Evolutionary conservation across 176 grass and related monocot genomes (phyloP).

Genomic region (Oryza nivara): DNA sequence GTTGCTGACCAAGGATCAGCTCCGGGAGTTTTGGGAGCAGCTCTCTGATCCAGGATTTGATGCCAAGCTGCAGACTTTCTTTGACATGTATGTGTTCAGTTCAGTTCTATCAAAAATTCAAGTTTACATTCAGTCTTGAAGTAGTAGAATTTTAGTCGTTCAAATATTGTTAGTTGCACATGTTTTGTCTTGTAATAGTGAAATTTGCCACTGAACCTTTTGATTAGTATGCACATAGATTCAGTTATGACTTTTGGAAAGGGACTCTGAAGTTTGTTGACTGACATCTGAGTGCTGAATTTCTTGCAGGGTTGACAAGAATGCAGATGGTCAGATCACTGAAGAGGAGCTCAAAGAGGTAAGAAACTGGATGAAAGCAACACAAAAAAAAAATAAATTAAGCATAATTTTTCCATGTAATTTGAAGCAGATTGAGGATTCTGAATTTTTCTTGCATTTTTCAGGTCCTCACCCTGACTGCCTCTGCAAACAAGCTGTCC

Average conservation of each 20-base stretch:
- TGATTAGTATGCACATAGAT: neutral
- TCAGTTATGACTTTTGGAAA: neutral
- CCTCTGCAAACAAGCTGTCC: constrained; percentile 87
- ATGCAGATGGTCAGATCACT: constrained; percentile 83
- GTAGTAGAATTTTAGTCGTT: neutral
- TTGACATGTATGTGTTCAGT: constrained; percentile 74
- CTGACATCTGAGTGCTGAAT: constrained; percentile 14
- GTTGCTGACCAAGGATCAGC: constrained; percentile 71
- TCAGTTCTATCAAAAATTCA: neutral
- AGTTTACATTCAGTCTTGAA: neutral
- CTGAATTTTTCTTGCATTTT: constrained; percentile 9
- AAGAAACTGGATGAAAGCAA: neutral
- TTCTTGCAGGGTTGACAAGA: constrained; percentile 91
- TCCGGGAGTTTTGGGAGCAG: constrained; percentile 90
- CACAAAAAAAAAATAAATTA: neutral
- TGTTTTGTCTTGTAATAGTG: neutral
- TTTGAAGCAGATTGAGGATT: constrained; percentile 7
- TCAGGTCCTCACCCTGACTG: constrained; percentile 87
- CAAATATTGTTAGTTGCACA: neutral
- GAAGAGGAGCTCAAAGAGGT: constrained; percentile 93
- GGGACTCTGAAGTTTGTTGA: neutral
- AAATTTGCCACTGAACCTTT: neutral
- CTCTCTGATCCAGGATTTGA: constrained; percentile 88
- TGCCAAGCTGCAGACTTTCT: constrained; percentile 82
- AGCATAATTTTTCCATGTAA: neutral